phyloP scores from a whole-genome alignment of 257 asterid genomes.

The Solanum rostratum region DNA sequence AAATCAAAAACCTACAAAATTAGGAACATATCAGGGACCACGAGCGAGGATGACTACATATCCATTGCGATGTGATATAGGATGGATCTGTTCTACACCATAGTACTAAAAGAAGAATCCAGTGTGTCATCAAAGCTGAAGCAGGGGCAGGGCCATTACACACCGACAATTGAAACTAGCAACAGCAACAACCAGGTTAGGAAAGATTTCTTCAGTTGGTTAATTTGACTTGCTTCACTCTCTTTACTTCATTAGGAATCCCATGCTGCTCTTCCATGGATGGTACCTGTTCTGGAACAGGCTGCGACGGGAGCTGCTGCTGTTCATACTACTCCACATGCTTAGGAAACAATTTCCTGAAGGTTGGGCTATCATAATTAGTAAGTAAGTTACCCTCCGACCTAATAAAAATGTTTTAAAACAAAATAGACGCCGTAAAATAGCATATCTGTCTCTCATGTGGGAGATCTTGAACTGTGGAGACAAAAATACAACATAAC shows the following conservation, averaged over 20 bases:
- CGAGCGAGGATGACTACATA: background rate
- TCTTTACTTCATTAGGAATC: constrained; percentile 16
- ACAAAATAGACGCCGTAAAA: background rate
- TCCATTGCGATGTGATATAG: background rate
- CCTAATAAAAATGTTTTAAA: background rate
- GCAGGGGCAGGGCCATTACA: constrained; percentile 91
- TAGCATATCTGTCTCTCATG: background rate
- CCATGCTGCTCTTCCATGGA: constrained; percentile 26
- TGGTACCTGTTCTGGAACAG: too few relatives aligned
- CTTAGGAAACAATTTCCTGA: constrained; percentile 72
- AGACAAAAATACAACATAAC: background rate
- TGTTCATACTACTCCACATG: constrained; percentile 68
- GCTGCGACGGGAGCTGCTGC: constrained; percentile 37
- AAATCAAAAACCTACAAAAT: background rate
- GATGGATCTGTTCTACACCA: background rate
- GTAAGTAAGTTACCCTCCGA: background rate
- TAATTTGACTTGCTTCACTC: constrained; percentile 26
- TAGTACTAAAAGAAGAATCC: background rate
- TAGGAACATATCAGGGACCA: background rate
- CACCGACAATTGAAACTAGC: constrained; percentile 51
- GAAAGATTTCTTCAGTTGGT: constrained; percentile 33
- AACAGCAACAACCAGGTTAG: constrained; percentile 66
- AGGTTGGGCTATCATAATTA: constrained; percentile 41
- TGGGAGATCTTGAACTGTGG: background rate
- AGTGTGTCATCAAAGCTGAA: constrained; percentile 41